Percentiles rank a stretch among this genome's conserved stretches.
Evolutionary conservation across 768 basidiomycete genomes (phyloP).

Genomic region (Kwoniella sp.): DNA sequence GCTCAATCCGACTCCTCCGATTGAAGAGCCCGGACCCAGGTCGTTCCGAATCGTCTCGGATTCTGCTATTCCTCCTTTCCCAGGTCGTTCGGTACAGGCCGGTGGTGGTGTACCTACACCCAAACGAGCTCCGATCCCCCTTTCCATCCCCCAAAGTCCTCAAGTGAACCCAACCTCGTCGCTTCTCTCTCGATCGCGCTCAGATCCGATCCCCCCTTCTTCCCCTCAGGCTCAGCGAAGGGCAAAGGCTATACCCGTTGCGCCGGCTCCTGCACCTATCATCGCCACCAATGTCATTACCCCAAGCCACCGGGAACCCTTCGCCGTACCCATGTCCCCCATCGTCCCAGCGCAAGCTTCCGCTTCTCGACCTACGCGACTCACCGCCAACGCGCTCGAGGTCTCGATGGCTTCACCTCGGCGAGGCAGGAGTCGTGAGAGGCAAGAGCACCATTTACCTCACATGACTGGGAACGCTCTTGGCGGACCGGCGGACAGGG

Average conservation of each 20-base stretch:
- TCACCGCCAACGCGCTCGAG: conserved; percentile 9
- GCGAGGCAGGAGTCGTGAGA: conserved; percentile 41
- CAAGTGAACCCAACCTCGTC: conserved; percentile 25
- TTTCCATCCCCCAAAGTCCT: conserved; percentile 19
- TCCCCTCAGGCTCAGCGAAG: conserved; percentile 13
- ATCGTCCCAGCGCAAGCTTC: conserved; percentile 15
- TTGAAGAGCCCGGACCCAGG: conserved; percentile 3
- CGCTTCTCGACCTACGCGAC: conserved; percentile 11
- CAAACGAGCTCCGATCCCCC: conserved; percentile 7
- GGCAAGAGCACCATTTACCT: conserved; percentile 26
- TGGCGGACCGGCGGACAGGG: conserved; percentile 36
- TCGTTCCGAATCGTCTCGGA: conserved; percentile 37
- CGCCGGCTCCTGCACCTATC: conserved; percentile 10
- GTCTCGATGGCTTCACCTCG: conserved; percentile 17
- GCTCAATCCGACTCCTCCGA: conserved; percentile 11
- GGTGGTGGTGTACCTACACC: conserved; percentile 8
- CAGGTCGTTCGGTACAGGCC: neutral
- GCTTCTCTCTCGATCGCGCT: conserved; percentile 43
- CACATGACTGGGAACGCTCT: conserved; percentile 10
- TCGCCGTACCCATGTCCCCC: conserved; percentile 4
- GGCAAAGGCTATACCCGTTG: neutral
- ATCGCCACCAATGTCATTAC: conserved; percentile 22
- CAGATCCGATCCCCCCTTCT: conserved; percentile 37
- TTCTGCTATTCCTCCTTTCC: conserved; percentile 14
- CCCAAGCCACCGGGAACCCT: conserved; percentile 13